These are phyloP conservation scores for Samsoniella hepiali DNA, from an alignment of 2,329 filamentous ascomycete genomes.

Conservation along the genomic window DNA sequence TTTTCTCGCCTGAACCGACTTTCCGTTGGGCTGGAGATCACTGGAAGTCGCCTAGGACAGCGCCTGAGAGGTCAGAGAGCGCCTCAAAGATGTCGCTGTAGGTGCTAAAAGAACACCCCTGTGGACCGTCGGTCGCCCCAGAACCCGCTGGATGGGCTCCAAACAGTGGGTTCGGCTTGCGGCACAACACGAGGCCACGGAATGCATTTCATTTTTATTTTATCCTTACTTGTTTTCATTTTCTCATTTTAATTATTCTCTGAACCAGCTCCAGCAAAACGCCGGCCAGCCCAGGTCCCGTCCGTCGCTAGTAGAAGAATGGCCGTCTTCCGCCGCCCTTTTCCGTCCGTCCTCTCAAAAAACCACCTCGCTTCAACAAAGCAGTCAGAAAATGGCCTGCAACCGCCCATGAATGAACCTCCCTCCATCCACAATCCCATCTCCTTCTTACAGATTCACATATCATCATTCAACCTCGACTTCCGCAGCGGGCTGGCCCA, in stretches of 20 bases:
- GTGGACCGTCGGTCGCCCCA: too few relatives aligned
- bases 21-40: too few relatives aligned
- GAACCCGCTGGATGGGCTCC: too few relatives aligned
- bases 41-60: too few relatives aligned
- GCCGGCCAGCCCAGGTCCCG: neutral
- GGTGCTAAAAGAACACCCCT: too few relatives aligned
- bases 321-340: neutral
- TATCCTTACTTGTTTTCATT: neutral
- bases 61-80: too few relatives aligned
- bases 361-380: neutral
- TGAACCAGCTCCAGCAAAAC: neutral
- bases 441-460: neutral
- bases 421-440: neutral
- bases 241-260: neutral
- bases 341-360: neutral
- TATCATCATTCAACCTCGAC: neutral
- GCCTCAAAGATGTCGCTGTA: too few relatives aligned
- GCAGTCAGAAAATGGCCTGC: neutral
- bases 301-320: neutral
- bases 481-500: conserved; percentile 5
- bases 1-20: too few relatives aligned
- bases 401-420: too few relatives aligned
- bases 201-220: neutral
- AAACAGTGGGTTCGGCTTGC: too few relatives aligned
- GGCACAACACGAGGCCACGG: conserved; percentile 6